A percentile compares a stretch with the other conserved stretches of the same genome.
phyloP scores from a whole-genome alignment of 148 eudicot species.

The Heliosperma pusillum region DNA sequence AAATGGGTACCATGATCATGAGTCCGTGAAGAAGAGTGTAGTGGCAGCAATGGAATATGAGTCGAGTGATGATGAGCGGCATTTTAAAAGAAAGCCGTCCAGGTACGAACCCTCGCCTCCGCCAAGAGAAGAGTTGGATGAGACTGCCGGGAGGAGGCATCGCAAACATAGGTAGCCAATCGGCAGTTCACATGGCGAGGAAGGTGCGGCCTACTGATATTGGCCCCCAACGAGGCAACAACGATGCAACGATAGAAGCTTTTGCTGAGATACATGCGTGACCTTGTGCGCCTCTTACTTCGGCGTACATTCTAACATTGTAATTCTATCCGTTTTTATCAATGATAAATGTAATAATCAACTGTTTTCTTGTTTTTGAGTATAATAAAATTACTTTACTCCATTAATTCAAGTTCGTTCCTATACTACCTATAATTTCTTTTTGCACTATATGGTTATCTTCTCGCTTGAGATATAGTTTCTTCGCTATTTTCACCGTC shows the following conservation, averaged over 20 bases:
- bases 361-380: background rate
- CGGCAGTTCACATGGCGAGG: background rate
- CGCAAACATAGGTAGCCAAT: slow-evolving; percentile 26
- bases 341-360: slow-evolving; percentile 10
- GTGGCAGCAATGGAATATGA: slow-evolving; percentile 35
- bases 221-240: slow-evolving; percentile 2
- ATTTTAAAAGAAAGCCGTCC: slow-evolving; percentile 74
- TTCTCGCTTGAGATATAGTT: too few species aligned
- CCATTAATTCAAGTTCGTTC: too few species aligned
- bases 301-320: background rate
- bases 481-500: too few species aligned
- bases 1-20: slow-evolving; percentile 30
- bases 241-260: background rate
- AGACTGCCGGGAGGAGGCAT: slow-evolving; percentile 32
- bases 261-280: background rate
- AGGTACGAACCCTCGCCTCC: slow-evolving; percentile 64
- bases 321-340: background rate
- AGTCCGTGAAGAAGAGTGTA: slow-evolving; percentile 22
- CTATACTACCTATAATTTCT: too few species aligned
- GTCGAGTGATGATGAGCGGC: slow-evolving; percentile 68
- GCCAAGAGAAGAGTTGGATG: slow-evolving; percentile 30
- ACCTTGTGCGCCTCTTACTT: background rate
- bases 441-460: too few species aligned
- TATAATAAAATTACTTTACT: background rate
- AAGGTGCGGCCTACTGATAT: slow-evolving; percentile 13